Conservation (phyloP, 2,329 filamentous ascomycete species). For the Apiospora saccharicola region DNA sequence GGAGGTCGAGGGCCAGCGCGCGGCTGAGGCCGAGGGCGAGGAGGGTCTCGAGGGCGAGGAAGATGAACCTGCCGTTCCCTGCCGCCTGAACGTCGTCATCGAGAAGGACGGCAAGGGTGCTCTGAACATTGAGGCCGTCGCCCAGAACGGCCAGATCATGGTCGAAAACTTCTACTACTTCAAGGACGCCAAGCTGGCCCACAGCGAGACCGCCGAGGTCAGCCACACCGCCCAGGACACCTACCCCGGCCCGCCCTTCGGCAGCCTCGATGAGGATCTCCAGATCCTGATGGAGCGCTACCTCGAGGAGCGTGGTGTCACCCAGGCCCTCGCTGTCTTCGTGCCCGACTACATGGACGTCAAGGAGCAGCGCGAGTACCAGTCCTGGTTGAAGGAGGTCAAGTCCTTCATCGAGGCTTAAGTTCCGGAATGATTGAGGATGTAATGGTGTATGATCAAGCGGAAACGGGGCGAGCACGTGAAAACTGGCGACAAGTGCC, state of each 20-base stretch:
- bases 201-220: constrained; percentile 77
- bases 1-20: constrained; percentile 51
- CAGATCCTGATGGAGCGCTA: constrained; percentile 92
- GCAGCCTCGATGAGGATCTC: constrained; percentile 93
- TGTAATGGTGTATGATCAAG: constrained; percentile 20
- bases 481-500: constrained; percentile 30
- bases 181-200: constrained; percentile 77
- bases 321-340: constrained; percentile 85
- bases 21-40: constrained; percentile 58
- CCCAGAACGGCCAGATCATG: constrained; percentile 84
- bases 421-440: constrained; percentile 26
- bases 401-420: constrained; percentile 84
- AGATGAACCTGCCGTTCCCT: constrained; percentile 70
- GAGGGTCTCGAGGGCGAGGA: constrained; percentile 59
- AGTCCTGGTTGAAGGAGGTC: constrained; percentile 86
- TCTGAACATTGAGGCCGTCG: constrained; percentile 84
- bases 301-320: constrained; percentile 92
- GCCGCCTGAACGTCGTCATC: constrained; percentile 83
- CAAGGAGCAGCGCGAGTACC: constrained; percentile 99
- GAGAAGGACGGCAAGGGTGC: constrained; percentile 88
- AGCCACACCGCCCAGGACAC: constrained; percentile 78
- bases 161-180: constrained; percentile 94
- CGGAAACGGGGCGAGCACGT: constrained; percentile 18
- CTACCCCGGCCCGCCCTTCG: constrained; percentile 92
- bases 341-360: constrained; percentile 95